Evolutionary conservation across 164 flowering plant genomes (phyloP), one percentile per base, ranked within the genome.

Genomic region (Dillenia suffruticosa): DNA sequence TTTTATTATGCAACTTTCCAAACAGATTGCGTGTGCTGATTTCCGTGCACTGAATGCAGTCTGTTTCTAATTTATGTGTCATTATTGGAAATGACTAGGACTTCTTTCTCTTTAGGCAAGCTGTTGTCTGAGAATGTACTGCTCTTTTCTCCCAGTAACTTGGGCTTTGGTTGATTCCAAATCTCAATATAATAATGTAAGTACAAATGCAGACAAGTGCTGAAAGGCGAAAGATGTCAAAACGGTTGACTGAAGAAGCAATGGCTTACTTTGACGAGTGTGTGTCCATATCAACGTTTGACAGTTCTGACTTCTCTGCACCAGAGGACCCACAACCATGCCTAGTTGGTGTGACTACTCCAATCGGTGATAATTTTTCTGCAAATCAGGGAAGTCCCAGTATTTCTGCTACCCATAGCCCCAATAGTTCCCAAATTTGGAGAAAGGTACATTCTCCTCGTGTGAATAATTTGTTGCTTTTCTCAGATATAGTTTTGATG

Each of bases 231-330:
- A 85, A 71, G 75, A 86, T 85, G 84, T 84, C 96, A 12, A 82
- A 75, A 69, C 78, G 85, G 54, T 77, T 88, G 48, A 78, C 76
- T 15, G 96, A 86, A 63, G 98, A 88, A 67, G 93, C 96, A 32
- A 59, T 88, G 89, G 79, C 87, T 46, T 90, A 90, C 72, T 92
- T 92, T 75, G 98, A 92, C 60, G 98, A 92, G 69, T 90, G 92
- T 69, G 91, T 90, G 56, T 92, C 98, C 12, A 77, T 88, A 68
- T 90, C 98, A 53, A 86, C 96, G 58, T 89, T 92, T 75, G 96
- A 90, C 69, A 76, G 87, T 72, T 88, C 96, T 44, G 96, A 92
- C 72, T 86, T 90, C 72, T 90, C 96, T 58, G 79, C 94, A 24
- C 69, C 70, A 46, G 98, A 92, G 68, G 95, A 87, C 56, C 84